Evolutionary conservation across 306 rosid species (phyloP), one percentile per base, ranked within the genome.

Genomic region (Bauhinia variegata): DNA sequence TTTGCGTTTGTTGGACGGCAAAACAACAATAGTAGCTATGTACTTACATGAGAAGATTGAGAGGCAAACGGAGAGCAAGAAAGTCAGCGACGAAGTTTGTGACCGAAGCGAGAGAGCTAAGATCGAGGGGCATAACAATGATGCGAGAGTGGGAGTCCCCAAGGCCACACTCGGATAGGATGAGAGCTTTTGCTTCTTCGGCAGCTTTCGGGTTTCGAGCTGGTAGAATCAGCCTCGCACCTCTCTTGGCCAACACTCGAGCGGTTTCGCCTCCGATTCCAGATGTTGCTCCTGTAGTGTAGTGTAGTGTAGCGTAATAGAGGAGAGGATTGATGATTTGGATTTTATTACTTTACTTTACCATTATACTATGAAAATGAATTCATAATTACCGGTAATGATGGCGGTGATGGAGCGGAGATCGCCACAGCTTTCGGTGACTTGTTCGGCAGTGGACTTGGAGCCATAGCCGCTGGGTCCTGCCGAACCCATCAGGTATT

Each of bases 181-280:
- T 86, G 14, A 91, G 79, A 5, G 82, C 85, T 63, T 70, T 89
- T 0, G 88, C 46, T 4, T 92, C 98, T 60, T 87, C 96, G 0
- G 93, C 98, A 0, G 91, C 85, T 68, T 92, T 87, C 34, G 86
- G 10, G 60, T 75, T 84, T 56, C 98, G 82, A 44, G 86, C 93
- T 4, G 98, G 98, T 15, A 92, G 79, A 33, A 92, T 68, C 32
- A 92, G 70, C 81, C 88, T 71, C n/a, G 80, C 96, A 0, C 98
- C 96, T 37, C 96, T 76, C 82, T 75, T 77, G 4, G 98, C 98
- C 32, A 92, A 72, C 12, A 89, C 96, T 42, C 88, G 78, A 30
- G 98, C 96, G 30, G 96, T 92, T 80, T 92, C 98, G 0, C 81
- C 91, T 39, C 98, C 98, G 63, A 92, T 92, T 60, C 98, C 98